Conservation (phyloP, 805 yeast genomes). For the Saccharomycopsis sp. region DNA sequence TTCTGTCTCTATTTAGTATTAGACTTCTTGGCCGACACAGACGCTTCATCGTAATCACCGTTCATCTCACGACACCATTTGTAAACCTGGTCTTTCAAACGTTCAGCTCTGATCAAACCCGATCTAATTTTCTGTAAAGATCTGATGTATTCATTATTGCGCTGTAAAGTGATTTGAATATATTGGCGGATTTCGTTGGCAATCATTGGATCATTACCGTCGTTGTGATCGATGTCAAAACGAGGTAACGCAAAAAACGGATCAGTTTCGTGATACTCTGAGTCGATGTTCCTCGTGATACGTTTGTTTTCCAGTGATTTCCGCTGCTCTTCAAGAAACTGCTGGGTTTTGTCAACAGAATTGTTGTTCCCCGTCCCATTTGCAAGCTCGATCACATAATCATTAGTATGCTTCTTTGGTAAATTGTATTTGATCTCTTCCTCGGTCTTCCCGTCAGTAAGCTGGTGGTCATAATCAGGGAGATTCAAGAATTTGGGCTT, state of each 20-base stretch:
- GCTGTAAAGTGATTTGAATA: constrained; percentile 72
- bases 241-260: constrained; percentile 65
- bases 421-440: constrained; percentile 12
- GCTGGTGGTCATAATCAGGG: constrained; percentile 63
- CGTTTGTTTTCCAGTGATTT: constrained; percentile 25
- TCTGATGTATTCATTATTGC: constrained; percentile 80
- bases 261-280: constrained; percentile 35
- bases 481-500: constrained; percentile 59
- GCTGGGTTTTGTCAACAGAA: constrained; percentile 14
- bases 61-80: constrained; percentile 86
- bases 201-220: constrained; percentile 45
- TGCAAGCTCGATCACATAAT: constrained; percentile 16
- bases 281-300: constrained; percentile 25
- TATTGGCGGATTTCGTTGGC: constrained; percentile 69
- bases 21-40: constrained; percentile 7
- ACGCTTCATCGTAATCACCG: constrained; percentile 47
- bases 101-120: constrained; percentile 72
- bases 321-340: constrained; percentile 11
- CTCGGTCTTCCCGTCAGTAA: constrained; percentile 26
- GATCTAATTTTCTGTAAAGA: constrained; percentile 67
- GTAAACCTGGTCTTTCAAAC: constrained; percentile 60
- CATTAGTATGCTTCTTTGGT: constrained; percentile 14
- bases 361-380: constrained; percentile 18
- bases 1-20: not conserved
- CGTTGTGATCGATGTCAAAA: constrained; percentile 39